Evolutionary conservation across 2,329 filamentous ascomycete genomes (phyloP), one percentile per base, ranked within the genome.

Genomic region (Trichoderma asperellum): DNA sequence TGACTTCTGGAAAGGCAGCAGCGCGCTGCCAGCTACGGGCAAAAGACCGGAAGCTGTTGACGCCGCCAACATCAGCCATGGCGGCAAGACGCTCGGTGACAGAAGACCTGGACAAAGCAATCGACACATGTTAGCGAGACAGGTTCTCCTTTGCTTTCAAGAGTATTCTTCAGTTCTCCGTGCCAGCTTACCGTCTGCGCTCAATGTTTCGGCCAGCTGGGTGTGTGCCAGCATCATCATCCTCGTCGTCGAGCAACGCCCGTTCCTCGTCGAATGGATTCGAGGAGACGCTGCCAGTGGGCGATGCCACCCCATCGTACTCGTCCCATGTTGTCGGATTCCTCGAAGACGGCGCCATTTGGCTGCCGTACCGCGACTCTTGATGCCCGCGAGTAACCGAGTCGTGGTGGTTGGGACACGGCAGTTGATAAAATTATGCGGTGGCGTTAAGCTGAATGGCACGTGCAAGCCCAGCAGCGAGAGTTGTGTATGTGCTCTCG

Each of bases 11-110:
- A 79, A 98, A 98, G 69, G 87, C 91, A 32, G 94, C 93, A 47
- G 95, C 95, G 78, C 95, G 90, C 80, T 95, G 93, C 92, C 94
- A 97, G 74, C 93, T 97, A 71, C 92, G 88, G 56, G 94, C 92
- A 78, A 98, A 98, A 76, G 94, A 97, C 76, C 96, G 91, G 75
- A 98, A 92, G 79, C 92, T 96, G 83, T 98, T 98, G 71, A 94
- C 91, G 62, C 95, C 95, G 72, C 95, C 96, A 59, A 92, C 90
- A 71, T 97, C 90, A 73, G 86, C 84, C 66, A 91, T 77, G 65
- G 84, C 83, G 32, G 86, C 81, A 43, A 92, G 79, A 40, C 85
- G 84, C 71, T 86, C 83, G 37, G 85, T 86, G 49, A 88, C 82
- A 7, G 88, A 90, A n/a, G 87, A 87, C 70, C 88, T 89, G 71